Conservation (phyloP, 257 asterid species). For the Ehretia macrophylla region DNA sequence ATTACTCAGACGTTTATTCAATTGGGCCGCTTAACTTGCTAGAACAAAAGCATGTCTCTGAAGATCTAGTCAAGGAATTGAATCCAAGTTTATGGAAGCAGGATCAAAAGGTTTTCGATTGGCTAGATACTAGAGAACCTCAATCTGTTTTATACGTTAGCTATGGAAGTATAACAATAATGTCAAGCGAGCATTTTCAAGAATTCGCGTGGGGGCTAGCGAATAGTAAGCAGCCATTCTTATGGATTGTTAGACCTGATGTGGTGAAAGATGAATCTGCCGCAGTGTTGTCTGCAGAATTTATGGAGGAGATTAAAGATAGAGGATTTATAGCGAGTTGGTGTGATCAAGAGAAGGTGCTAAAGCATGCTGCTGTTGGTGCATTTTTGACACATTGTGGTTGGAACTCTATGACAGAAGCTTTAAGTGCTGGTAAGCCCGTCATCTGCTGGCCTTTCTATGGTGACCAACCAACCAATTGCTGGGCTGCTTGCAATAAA, state of each 20-base stretch:
- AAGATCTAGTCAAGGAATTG: constrained; percentile 21
- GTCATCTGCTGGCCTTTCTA: constrained; percentile 1
- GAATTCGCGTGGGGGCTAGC: neutral
- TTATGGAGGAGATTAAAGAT: neutral
- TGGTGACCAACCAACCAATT: neutral
- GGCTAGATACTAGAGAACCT: neutral
- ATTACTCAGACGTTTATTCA: constrained; percentile 36
- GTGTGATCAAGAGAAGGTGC: neutral
- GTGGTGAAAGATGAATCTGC: neutral
- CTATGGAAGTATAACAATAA: neutral
- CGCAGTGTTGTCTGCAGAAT: neutral
- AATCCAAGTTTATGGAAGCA: constrained; percentile 28
- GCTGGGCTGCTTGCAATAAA: neutral
- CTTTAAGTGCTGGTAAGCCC: neutral
- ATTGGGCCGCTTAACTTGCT: constrained; percentile 52
- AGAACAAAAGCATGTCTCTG: constrained; percentile 5
- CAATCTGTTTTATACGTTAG: neutral
- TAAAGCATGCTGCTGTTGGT: neutral
- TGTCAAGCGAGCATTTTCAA: neutral
- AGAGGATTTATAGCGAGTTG: neutral
- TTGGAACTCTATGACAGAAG: constrained; percentile 1
- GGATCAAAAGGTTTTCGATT: neutral
- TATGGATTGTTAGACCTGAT: neutral
- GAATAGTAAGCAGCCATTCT: neutral
- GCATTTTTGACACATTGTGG: constrained; percentile 2